Conservation (phyloP, 345 rosid species). For the Geranium brycei region DNA sequence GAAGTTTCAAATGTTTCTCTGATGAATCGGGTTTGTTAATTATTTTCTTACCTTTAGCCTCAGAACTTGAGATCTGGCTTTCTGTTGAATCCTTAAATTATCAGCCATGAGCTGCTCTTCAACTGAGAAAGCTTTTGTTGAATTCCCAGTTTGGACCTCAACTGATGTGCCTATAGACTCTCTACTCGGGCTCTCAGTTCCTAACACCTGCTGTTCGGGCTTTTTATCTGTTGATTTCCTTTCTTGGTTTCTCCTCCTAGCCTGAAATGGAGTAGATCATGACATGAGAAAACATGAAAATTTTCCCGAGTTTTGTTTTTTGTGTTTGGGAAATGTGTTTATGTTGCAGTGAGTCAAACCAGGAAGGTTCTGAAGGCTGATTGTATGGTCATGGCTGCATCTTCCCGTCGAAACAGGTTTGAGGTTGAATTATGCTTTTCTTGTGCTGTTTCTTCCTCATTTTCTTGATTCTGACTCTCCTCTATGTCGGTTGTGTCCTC, state of each 20-base stretch:
- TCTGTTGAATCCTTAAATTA: conserved; percentile 23
- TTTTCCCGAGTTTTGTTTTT: background rate
- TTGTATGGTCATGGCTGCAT: conserved; percentile 69
- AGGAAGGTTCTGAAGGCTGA: conserved; percentile 50
- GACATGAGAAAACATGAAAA: background rate
- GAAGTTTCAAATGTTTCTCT: background rate
- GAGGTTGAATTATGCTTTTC: conserved; percentile 38
- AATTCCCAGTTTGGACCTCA: conserved; percentile 64
- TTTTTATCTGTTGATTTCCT: conserved; percentile 11
- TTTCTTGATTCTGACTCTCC: conserved; percentile 20
- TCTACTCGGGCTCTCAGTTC: conserved; percentile 32
- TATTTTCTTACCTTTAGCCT: conserved; percentile 38
- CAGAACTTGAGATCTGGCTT: conserved; percentile 33
- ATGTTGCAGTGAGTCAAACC: conserved; percentile 23
- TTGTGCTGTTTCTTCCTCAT: conserved; percentile 14
- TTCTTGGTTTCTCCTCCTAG: conserved; percentile 16
- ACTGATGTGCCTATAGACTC: conserved; percentile 48
- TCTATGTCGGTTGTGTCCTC: conserved; percentile 14
- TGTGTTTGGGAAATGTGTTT: background rate
- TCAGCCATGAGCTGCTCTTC: conserved; percentile 24
- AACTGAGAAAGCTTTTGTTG: conserved; percentile 28
- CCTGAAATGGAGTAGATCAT: conserved; percentile 21
- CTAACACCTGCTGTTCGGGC: conserved; percentile 15
- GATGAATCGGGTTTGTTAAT: background rate
- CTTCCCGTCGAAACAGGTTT: conserved; percentile 40